Evolutionary conservation across 805 yeast genomes (phyloP), one percentile per base, ranked within the genome.

Genomic region (Ogataea angusta): DNA sequence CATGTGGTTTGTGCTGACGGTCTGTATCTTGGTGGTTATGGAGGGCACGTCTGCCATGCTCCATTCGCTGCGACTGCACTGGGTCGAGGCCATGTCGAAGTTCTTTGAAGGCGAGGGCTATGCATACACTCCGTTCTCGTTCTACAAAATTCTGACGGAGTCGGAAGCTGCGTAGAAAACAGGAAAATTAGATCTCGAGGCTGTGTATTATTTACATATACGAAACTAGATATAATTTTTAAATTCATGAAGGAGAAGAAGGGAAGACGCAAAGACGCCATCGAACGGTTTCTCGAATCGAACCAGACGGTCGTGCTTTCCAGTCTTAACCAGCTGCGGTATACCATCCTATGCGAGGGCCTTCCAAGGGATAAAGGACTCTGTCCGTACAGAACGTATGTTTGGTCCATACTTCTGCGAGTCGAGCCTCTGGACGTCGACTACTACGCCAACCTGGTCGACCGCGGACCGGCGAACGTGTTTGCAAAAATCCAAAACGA

Each of bases 21-120:
- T 80, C 27, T 72, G 78, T 51, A 79, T 83, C 30, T 66, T 83
- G 57, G 89, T 83, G 34, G 68, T 80, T 35, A 83, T 83, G 90
- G 90, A 83, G 64, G 90, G 90, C 42, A 83, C 89, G 0, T 80
- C 87, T n/a, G 89, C 89, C 15, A 83, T 83, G 90, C 68, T 83
- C 54, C 90, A 83, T 59, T 76, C 85, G 12, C 70, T 83, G 54
- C 75, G 90, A 65, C 68, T 83, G 52, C 90, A 83, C 57, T 83
- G 90, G 90, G 89, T 83, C 39, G 90, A 83, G 57, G 77, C 86
- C 26, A 83, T 83, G 90, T 79, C 86, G 32, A 83, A 83, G 60
- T 82, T 79, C 58, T 83, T 83, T 49, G 82, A 79, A 55, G 90
- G 90, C 56, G 88, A 82, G 56, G 90, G 90, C 48, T 65, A 72